These are phyloP conservation scores for Coemansia sp. DNA, from an alignment of 192 early-diverging fungal species.

Conservation along the genomic window DNA sequence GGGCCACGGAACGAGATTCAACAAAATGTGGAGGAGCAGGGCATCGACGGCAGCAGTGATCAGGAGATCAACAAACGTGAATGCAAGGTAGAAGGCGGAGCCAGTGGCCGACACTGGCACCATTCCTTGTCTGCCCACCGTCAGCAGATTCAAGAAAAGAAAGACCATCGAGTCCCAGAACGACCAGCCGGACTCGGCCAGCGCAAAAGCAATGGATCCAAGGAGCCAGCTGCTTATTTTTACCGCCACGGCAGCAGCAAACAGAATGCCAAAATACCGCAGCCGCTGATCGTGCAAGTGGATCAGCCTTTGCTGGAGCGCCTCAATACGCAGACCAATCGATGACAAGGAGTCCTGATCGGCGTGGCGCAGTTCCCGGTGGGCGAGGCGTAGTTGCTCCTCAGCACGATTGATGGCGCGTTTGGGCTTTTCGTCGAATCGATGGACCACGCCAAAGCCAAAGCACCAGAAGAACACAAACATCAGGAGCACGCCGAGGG, in stretches of 20 bases:
- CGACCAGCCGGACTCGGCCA: slow-evolving; percentile 46
- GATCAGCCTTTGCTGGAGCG: slow-evolving; percentile 20
- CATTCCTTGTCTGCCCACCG: slow-evolving; percentile 48
- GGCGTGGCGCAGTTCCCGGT: slow-evolving; percentile 35
- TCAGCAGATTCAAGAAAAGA: slow-evolving; percentile 49
- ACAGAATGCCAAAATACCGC: slow-evolving; percentile 36
- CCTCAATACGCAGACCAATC: slow-evolving; percentile 20
- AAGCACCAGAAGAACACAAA: slow-evolving; percentile 51
- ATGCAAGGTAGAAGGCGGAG: slow-evolving; percentile 43
- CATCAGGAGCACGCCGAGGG: slow-evolving; percentile 52
- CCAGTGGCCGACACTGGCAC: slow-evolving; percentile 39
- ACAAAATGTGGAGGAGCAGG: slow-evolving; percentile 42
- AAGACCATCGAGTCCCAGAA: slow-evolving; percentile 56
- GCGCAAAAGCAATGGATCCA: slow-evolving; percentile 42
- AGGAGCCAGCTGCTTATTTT: slow-evolving; percentile 47
- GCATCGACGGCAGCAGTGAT: slow-evolving; percentile 44
- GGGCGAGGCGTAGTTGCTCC: slow-evolving; percentile 26
- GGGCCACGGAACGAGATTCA: slow-evolving; percentile 50
- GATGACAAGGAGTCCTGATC: slow-evolving; percentile 9
- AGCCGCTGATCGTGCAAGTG: slow-evolving; percentile 30
- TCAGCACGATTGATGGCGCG: slow-evolving; percentile 43
- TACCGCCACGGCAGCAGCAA: slow-evolving; percentile 34
- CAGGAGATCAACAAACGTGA: slow-evolving; percentile 47
- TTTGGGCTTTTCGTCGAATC: slow-evolving; percentile 51
- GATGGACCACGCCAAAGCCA: slow-evolving; percentile 41